A percentile compares a stretch with the other conserved stretches of the same genome.
These are phyloP conservation scores for Cryptosporidium sp. DNA, from an alignment of 169 alveolate species.

Conservation along the genomic window DNA sequence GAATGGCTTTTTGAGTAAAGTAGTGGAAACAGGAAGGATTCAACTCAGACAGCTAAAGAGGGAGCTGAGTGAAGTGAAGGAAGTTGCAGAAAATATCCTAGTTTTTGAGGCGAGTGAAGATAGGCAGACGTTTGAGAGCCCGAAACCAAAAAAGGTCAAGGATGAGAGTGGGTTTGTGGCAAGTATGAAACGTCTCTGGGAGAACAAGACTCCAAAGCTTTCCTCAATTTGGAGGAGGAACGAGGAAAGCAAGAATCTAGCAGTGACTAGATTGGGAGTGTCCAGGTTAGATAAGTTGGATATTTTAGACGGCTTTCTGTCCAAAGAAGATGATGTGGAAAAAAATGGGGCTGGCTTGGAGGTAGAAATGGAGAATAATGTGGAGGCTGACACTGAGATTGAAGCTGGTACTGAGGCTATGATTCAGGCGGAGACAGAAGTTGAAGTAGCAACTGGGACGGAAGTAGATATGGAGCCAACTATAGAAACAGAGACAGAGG, in stretches of 20 bases:
- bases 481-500: background rate
- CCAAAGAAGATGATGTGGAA: background rate
- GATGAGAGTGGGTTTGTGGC: conserved; percentile 72
- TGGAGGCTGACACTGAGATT: too few relatives aligned
- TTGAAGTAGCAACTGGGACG: background rate
- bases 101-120: background rate
- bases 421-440: background rate
- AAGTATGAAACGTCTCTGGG: conserved; percentile 69
- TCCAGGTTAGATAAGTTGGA: background rate
- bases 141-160: conserved; percentile 40
- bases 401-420: too few relatives aligned
- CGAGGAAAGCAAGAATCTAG: background rate
- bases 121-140: background rate
- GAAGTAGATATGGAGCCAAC: background rate
- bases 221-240: conserved; percentile 55
- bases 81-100: background rate
- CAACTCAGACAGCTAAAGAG: background rate
- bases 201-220: conserved; percentile 62
- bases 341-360: background rate
- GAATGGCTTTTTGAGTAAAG: background rate
- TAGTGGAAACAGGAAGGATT: conserved; percentile 9
- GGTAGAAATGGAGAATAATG: background rate
- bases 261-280: background rate
- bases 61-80: conserved; percentile 5
- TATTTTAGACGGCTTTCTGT: background rate